Evolutionary conservation across 2,329 filamentous ascomycete genomes (phyloP).

Genomic region (Monilinia laxa): DNA sequence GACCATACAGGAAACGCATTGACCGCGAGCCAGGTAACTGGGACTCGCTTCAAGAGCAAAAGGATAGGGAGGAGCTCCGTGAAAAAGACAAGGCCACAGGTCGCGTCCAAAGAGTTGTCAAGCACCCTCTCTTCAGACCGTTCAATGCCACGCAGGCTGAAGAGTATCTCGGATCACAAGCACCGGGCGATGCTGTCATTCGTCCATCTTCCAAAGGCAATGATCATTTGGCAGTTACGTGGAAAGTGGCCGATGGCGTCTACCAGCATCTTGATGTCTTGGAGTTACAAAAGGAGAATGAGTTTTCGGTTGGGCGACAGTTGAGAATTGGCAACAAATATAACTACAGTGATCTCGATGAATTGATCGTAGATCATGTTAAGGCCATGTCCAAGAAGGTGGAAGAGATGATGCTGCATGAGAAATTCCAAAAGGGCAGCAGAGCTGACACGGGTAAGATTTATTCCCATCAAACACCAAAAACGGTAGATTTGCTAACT

Average conservation of each 20-base stretch:
- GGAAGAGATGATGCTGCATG: constrained; percentile 89
- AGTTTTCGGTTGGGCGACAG: constrained; percentile 86
- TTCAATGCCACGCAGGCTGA: constrained; percentile 93
- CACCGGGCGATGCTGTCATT: constrained; percentile 87
- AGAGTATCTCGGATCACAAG: constrained; percentile 84
- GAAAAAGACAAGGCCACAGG: constrained; percentile 85
- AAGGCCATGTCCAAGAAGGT: constrained; percentile 98
- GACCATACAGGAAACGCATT: constrained; percentile 66
- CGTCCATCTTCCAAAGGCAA: constrained; percentile 92
- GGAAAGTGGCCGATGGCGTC: constrained; percentile 96
- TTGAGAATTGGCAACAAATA: constrained; percentile 85
- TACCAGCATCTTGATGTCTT: constrained; percentile 98
- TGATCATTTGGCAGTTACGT: constrained; percentile 93
- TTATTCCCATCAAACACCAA: not conserved
- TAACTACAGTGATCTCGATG: constrained; percentile 93
- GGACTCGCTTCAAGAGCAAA: constrained; percentile 79
- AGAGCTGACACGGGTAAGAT: constrained; percentile 79
- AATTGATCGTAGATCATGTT: constrained; percentile 94
- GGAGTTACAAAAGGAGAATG: constrained; percentile 94
- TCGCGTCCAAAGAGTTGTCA: constrained; percentile 90
- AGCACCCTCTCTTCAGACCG: constrained; percentile 91
- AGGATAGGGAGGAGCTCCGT: constrained; percentile 77
- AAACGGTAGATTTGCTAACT: constrained; percentile 16
- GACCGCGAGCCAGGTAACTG: constrained; percentile 79
- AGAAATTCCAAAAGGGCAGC: constrained; percentile 85